These are phyloP conservation scores for Alternaria sp. DNA, from an alignment of 2,329 filamentous ascomycete species.

Conservation along the genomic window DNA sequence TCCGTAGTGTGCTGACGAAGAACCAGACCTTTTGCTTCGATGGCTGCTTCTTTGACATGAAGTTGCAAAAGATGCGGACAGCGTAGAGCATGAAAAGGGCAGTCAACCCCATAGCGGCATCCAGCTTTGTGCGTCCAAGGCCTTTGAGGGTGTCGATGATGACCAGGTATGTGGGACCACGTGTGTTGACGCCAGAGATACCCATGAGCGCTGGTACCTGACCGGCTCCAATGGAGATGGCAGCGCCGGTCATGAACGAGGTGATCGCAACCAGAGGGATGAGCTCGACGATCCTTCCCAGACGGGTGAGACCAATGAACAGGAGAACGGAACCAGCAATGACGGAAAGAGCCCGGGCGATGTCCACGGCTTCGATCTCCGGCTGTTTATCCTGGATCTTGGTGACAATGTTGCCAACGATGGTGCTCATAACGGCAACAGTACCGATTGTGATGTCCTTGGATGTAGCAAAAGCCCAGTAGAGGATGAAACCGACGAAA, in stretches of 20 bases:
- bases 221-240: slow-evolving; percentile 83
- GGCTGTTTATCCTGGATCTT: slow-evolving; percentile 62
- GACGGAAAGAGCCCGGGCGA: slow-evolving; percentile 81
- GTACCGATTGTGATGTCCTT: slow-evolving; percentile 99
- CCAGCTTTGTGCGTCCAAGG: slow-evolving; percentile 70
- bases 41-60: slow-evolving; percentile 72
- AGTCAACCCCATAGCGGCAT: slow-evolving; percentile 86
- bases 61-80: slow-evolving; percentile 29
- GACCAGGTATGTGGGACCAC: slow-evolving; percentile 80
- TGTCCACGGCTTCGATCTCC: slow-evolving; percentile 51
- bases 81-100: slow-evolving; percentile 78
- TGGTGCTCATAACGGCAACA: slow-evolving; percentile 92
- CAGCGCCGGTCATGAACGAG: slow-evolving; percentile 97
- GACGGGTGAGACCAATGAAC: slow-evolving; percentile 77
- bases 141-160: slow-evolving; percentile 84
- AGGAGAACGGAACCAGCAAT: slow-evolving; percentile 80
- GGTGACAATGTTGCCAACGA: slow-evolving; percentile 81
- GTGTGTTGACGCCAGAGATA: slow-evolving; percentile 73
- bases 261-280: slow-evolving; percentile 91
- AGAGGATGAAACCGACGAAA: slow-evolving; percentile 92
- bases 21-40: slow-evolving; percentile 80
- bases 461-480: slow-evolving; percentile 98
- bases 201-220: slow-evolving; percentile 86
- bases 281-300: slow-evolving; percentile 91
- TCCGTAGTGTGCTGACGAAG: slow-evolving; percentile 88